phyloP scores from a whole-genome alignment of 306 rosid genomes.

The Quercus robur region DNA sequence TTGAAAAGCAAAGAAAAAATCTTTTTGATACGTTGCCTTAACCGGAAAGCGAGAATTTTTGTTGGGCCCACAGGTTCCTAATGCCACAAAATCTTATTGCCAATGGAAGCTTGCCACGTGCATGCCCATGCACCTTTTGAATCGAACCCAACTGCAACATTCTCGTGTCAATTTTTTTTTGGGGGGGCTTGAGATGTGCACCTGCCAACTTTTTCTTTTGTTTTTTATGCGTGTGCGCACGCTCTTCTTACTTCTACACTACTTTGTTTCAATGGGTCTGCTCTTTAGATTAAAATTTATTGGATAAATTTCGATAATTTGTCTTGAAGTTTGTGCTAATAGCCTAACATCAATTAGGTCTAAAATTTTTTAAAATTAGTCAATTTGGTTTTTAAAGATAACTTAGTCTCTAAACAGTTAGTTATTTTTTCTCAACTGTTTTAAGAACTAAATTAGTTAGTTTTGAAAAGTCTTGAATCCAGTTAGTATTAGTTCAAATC shows the following conservation, averaged over 20 bases:
- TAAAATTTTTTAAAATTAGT: rapidly evolving
- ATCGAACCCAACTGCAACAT: not conserved
- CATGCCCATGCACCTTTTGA: not conserved
- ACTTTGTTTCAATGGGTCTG: no score
- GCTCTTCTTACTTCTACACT: no score
- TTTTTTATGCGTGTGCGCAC: no score
- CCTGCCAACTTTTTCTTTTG: not conserved
- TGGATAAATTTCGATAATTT: no score
- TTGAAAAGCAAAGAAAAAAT: not conserved
- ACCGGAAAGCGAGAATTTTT: slow-evolving; percentile 23
- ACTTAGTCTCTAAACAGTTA: no score
- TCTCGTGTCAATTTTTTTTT: not conserved
- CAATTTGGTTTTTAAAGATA: rapidly evolving
- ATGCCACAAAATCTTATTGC: not conserved
- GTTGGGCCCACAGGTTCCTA: slow-evolving; percentile 22
- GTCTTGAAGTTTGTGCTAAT: rapidly evolving
- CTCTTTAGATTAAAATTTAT: no score
- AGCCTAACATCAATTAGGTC: rapidly evolving
- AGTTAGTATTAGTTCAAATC: rapidly evolving
- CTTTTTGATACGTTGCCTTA: slow-evolving; percentile 11
- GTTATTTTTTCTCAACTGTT: no score
- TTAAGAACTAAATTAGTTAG: no score
- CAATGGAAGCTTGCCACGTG: not conserved
- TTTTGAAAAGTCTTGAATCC: no score
- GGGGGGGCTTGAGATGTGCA: not conserved